Base-by-base conservation (phyloP, 148 eudicot genomes). In the Diospyros kaki region DNA sequence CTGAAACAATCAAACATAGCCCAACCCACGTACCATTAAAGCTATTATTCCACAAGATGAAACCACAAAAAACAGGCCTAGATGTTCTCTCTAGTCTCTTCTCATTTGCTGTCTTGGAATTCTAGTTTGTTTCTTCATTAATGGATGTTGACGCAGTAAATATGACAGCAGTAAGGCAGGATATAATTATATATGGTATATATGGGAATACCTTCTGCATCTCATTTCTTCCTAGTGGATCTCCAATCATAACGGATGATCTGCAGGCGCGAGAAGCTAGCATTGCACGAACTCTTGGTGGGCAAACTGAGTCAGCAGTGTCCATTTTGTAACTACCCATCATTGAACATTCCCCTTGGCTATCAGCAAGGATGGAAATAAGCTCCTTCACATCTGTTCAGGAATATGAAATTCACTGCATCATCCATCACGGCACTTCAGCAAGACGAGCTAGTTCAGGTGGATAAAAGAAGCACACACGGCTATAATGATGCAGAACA, bases 251-350 rank as follows among this genome's bases (percentile, higher is more conserved):
- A 64, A 95, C 80, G n/a, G 98, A 95, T 43, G 98, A 89, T 78
- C 91, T 86, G 86, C 98, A 95, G 71, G 98, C 98, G 69, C 98
- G 96, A 51, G 99, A 95, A 72, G 99, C 99, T 54, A 95, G 84
- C 98, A 95, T 91, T 73, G 97, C 91, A 48, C 99, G 93, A 67
- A 93, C 93, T 86, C 93, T 91, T 6, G 98, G 85, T 7, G 98
- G 99, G 79, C 99, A 95, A 66, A 93, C 76, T 75, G 99, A 95
- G 79, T 93, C 93, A 12, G 87, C 64, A 41, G 93, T 88, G 83
- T 91, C 97, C 87, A 82, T 81, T 78, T 83, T 88, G 86, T 95
- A 95, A 74, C 85, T 83, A 78, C 90, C 80, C 58, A 89, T 80
- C 60, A 95, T 82, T 38, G 85, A 82, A 82, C 98, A 93, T 71